These are phyloP conservation scores for Cyclospora cayetanensis DNA, from an alignment of 169 alveolate species.

Conservation along the genomic window DNA sequence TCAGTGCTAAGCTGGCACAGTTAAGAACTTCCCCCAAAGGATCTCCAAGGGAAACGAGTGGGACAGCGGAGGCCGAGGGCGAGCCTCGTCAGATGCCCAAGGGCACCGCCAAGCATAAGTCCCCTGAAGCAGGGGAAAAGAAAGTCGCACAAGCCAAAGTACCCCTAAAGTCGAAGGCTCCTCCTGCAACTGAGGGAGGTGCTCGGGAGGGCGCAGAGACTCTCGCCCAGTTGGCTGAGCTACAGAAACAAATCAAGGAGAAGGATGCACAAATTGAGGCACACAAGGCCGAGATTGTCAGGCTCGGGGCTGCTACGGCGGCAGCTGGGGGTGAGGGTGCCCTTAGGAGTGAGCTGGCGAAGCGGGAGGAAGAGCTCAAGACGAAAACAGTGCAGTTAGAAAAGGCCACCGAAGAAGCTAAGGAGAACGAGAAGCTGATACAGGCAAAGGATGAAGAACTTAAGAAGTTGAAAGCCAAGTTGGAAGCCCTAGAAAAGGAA, in stretches of 20 bases:
- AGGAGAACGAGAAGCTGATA: neutral
- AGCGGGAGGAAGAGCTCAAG: slow-evolving; percentile 35
- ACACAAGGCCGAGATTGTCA: slow-evolving; percentile 12
- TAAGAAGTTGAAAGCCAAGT: slow-evolving; percentile 6
- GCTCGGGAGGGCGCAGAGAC: neutral
- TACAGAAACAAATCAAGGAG: slow-evolving; percentile 12
- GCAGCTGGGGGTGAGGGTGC: neutral
- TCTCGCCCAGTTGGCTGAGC: neutral
- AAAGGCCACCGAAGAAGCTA: slow-evolving; percentile 1
- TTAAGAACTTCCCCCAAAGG: neutral
- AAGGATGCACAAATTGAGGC: neutral
- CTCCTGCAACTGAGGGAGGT: neutral
- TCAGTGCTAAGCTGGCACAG: neutral
- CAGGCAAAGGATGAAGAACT: slow-evolving; percentile 32
- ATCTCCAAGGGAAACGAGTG: neutral
- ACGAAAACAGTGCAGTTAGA: slow-evolving; percentile 16
- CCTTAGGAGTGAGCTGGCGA: neutral
- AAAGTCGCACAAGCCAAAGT: neutral
- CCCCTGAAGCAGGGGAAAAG: neutral
- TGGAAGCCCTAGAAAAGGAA: slow-evolving; percentile 38
- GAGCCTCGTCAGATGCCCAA: neutral
- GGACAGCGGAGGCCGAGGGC: neutral
- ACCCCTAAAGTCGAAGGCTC: neutral
- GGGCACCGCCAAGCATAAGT: neutral
- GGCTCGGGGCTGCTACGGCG: neutral